Evolutionary conservation across 192 early-diverging fungal species (phyloP).

Genomic region (Coemansia sp.): DNA sequence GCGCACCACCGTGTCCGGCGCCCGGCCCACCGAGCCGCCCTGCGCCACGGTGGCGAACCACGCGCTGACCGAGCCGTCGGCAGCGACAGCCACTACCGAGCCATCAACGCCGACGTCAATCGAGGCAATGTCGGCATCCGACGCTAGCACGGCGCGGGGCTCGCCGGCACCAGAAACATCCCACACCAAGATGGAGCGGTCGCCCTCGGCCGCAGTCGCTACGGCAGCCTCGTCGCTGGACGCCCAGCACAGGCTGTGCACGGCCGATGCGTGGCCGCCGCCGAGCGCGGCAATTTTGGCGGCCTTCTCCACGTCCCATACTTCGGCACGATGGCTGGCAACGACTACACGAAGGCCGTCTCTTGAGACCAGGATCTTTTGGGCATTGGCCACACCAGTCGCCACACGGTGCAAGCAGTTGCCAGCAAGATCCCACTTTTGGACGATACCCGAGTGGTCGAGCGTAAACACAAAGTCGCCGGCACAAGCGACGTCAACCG

Average conservation of each 20-base stretch:
- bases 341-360: conserved; percentile 36
- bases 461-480: conserved; percentile 22
- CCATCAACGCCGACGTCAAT: conserved; percentile 36
- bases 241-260: conserved; percentile 43
- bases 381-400: conserved; percentile 26
- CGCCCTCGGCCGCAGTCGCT: conserved; percentile 36
- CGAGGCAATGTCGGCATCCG: conserved; percentile 28
- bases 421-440: conserved; percentile 33
- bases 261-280: conserved; percentile 29
- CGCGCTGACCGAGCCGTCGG: conserved; percentile 27
- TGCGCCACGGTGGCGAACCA: conserved; percentile 32
- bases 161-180: conserved; percentile 10
- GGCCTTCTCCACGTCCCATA: conserved; percentile 34
- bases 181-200: conserved; percentile 49
- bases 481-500: conserved; percentile 2
- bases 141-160: conserved; percentile 25
- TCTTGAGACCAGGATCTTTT: conserved; percentile 20
- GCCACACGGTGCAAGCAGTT: conserved; percentile 8
- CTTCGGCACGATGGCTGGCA: conserved; percentile 44
- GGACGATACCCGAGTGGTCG: conserved; percentile 24
- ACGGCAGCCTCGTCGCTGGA: conserved; percentile 30
- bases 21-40: conserved; percentile 22
- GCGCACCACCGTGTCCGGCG: conserved; percentile 31
- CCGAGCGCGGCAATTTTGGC: conserved; percentile 17
- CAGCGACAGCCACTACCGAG: conserved; percentile 39